Conservation (phyloP, 2,329 filamentous ascomycete genomes). For the Fusarium paranaense region DNA sequence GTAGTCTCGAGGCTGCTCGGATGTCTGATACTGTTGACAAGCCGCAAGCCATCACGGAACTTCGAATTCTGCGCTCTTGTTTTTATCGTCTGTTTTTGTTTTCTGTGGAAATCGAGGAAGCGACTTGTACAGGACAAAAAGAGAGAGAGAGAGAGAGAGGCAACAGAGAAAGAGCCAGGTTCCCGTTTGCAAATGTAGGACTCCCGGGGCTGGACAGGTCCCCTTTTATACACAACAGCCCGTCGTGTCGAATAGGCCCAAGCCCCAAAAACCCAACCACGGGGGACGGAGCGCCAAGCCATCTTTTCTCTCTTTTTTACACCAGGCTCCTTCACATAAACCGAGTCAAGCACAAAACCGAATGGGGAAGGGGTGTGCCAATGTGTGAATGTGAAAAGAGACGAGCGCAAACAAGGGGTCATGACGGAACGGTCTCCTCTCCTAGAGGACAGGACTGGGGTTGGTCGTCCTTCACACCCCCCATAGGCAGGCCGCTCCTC, state of each 20-base stretch:
- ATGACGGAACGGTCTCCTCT: slow-evolving; percentile 20
- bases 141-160: neutral
- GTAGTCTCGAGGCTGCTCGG: slow-evolving; percentile 42
- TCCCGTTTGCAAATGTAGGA: slow-evolving; percentile 10
- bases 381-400: slow-evolving; percentile 17
- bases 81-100: slow-evolving; percentile 16
- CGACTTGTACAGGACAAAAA: neutral
- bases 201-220: slow-evolving; percentile 21
- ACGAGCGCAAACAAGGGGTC: slow-evolving; percentile 8
- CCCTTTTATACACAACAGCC: slow-evolving; percentile 30
- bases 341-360: slow-evolving; percentile 17
- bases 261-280: slow-evolving; percentile 11
- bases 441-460: slow-evolving; percentile 10
- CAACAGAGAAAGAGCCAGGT: neutral
- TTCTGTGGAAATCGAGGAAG: slow-evolving; percentile 6
- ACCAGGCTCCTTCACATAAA: neutral
- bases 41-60: slow-evolving; percentile 43
- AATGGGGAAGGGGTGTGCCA: slow-evolving; percentile 28
- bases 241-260: neutral
- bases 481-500: neutral
- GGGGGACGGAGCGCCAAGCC: slow-evolving; percentile 26
- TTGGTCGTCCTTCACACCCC: neutral
- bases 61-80: slow-evolving; percentile 7
- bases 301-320: neutral
- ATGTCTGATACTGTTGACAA: slow-evolving; percentile 41